A percentile compares a stretch with the other conserved stretches of the same genome.
Evolutionary conservation across 495 filamentous ascomycete genomes (phyloP).

Genomic region (Xylaria curta): DNA sequence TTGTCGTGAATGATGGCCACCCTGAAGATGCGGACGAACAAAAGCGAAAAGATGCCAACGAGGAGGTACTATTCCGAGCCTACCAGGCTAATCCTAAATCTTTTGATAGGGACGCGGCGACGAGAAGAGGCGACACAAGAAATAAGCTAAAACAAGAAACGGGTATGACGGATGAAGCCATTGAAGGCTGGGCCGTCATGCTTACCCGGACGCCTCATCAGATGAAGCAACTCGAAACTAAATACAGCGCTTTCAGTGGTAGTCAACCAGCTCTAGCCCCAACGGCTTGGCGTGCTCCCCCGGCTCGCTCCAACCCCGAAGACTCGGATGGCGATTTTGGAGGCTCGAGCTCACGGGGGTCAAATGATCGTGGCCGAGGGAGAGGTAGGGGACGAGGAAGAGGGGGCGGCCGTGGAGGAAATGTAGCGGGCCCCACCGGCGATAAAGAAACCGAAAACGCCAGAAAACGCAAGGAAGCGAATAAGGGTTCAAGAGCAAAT

Average conservation of each 20-base stretch:
- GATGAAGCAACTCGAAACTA: conserved; percentile 68
- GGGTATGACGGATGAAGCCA: conserved; percentile 89
- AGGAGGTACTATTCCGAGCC: conserved; percentile 68
- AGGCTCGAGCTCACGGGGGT: conserved; percentile 36
- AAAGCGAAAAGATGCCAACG: conserved; percentile 50
- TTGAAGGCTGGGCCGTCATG: conserved; percentile 96
- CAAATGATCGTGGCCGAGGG: conserved; percentile 51
- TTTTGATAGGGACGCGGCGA: conserved; percentile 73
- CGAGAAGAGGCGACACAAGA: conserved; percentile 67
- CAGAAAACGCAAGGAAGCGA: conserved; percentile 69
- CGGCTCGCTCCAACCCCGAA: conserved; percentile 52
- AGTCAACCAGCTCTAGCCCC: conserved; percentile 65
- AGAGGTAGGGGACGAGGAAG: conserved; percentile 59
- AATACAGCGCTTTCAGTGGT: conserved; percentile 65
- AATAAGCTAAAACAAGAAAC: conserved; percentile 73
- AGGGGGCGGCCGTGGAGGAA: conserved; percentile 59
- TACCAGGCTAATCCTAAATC: conserved; percentile 66
- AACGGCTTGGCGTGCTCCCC: conserved; percentile 65
- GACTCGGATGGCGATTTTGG: conserved; percentile 48
- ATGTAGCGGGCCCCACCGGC: conserved; percentile 62
- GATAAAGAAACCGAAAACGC: conserved; percentile 66
- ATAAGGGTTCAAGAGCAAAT: conserved; percentile 66
- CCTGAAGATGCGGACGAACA: conserved; percentile 47
- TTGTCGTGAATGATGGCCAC: conserved; percentile 69
- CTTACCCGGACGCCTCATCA: conserved; percentile 71